These are phyloP conservation scores for Eutypella sp. DNA, from an alignment of 2,329 filamentous ascomycete genomes.

Conservation along the genomic window DNA sequence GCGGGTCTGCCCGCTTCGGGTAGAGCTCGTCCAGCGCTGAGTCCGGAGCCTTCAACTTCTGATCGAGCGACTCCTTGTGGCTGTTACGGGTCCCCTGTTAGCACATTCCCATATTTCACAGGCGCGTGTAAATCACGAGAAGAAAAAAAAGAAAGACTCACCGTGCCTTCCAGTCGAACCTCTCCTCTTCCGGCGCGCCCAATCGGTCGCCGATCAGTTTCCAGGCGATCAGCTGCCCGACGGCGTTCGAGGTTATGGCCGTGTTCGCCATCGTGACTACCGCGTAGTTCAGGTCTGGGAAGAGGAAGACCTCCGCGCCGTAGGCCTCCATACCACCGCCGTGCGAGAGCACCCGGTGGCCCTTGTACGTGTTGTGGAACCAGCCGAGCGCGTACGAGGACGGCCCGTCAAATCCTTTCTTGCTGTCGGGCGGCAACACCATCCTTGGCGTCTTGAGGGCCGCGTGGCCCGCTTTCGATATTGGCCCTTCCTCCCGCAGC, in stretches of 20 bases:
- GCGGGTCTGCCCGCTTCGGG: conserved; percentile 30
- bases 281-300: conserved; percentile 39
- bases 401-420: conserved; percentile 25
- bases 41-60: conserved; percentile 18
- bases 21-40: conserved; percentile 32
- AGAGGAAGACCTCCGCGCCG: conserved; percentile 37
- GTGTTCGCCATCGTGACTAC: conserved; percentile 41
- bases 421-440: conserved; percentile 12
- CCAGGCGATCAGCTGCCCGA: conserved; percentile 29
- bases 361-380: conserved; percentile 33
- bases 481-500: conserved; percentile 31
- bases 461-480: conserved; percentile 27
- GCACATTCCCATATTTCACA: neutral
- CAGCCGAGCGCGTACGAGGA: conserved; percentile 38
- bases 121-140: too few relatives aligned
- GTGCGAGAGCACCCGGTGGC: conserved; percentile 38
- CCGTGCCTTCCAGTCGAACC: conserved; percentile 31
- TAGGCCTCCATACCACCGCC: conserved; percentile 40
- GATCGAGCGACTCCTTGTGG: conserved; percentile 11
- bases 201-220: conserved; percentile 37
- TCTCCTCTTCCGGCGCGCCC: conserved; percentile 25
- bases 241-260: conserved; percentile 31
- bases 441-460: conserved; percentile 30
- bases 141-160: conserved; percentile 20
- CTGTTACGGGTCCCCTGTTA: conserved; percentile 6